Base-by-base conservation (phyloP, 2,329 filamentous ascomycete genomes). In the Fusarium setosum region DNA sequence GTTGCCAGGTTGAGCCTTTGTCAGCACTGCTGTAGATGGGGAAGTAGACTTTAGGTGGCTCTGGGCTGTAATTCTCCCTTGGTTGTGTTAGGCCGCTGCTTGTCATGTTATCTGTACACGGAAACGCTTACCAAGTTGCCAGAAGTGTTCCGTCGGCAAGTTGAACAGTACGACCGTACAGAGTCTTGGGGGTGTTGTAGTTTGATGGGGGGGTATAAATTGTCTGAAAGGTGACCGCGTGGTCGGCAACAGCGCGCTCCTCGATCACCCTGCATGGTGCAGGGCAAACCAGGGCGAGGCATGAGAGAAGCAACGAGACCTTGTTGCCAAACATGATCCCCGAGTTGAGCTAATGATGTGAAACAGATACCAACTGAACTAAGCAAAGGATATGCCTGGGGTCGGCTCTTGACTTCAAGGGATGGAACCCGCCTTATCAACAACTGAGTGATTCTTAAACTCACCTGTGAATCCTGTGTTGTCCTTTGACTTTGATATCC, bases 1-100 rank as follows among this genome's bases (percentile, higher is more conserved):
- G 83, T 9, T 80, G 78, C 90, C 89, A 92, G 3, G 84, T 87
- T 26, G 79, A 70, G 4, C 86, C 86, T 50, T 80, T 75, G 70
- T 88, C 85, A 12, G 69, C 76, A 24, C 82, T 86, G 61, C 78
- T 74, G 72, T 79, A 85, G 66, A 86, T 82, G 49, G 83, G 86
- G 71, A 86, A 88, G 71, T 78, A 79, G 11, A 84, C 83, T 2
- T 75, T 69, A 0, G 84, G 85, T 15, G 84, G 84, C 65, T 88
- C 80, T 3, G 82, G 82, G 34, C 79, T 81, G 73, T 86, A 85
- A 74, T 85, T 84, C 67, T 85, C 83, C 83, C 83, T 85, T 1
- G 82, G 3, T 1, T 1, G 4, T 6, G 37, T 56, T 13, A 56
- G 47, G 1, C 3, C 3, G 7, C 5, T 37, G 11, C 34, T 11